Base-by-base conservation (phyloP, 140 eudicot genomes). In the Flaveria floridana region DNA sequence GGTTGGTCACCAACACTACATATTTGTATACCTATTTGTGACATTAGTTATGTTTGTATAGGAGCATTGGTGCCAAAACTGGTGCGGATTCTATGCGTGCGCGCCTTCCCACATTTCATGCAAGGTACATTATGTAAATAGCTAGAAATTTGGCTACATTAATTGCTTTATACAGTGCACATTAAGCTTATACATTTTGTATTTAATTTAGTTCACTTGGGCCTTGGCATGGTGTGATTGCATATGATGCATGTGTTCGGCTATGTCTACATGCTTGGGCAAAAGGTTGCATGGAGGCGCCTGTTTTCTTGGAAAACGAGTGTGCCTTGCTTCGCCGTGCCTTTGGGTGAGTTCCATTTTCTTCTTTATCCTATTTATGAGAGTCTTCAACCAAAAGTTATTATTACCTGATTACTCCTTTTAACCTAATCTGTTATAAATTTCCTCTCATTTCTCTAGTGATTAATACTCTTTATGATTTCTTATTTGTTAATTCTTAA, bases 261-360 rank as follows among this genome's bases (percentile, higher is more conserved):
- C 86, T 90, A 9, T 90, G 96, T 75, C 88, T 90, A 44, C 90
- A 90, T 86, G 89, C 96, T 34, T 90, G 96, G 96, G 96, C 96
- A 53, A 88, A 85, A 78, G 88, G 94, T 59, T 90, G 96, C 79
- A 82, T 82, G 91, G 91, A 90, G 79, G 96, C 96, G 23, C 96
- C 95, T 52, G 71, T 80, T 76, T 90, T 90, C 82, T 78, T 90
- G 85, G 95, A 90, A 70, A 90, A 84, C 65, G 96, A 90, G 65
- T 87, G 95, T 86, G 91, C 89, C 69, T 59, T 90, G 30, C 79
- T 90, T 77, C 82, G 95, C 65, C 85, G 77, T 42, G 68, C 95
- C 70, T 90, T 90, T 39, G 79, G 86, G 96, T 90, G 25, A 80
- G 85, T 78, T 57, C 2, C 61, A 44, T 53, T 56, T 74, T 42